Evolutionary conservation across 2,329 filamentous ascomycete genomes (phyloP).

Genomic region (Pyricularia sp.): DNA sequence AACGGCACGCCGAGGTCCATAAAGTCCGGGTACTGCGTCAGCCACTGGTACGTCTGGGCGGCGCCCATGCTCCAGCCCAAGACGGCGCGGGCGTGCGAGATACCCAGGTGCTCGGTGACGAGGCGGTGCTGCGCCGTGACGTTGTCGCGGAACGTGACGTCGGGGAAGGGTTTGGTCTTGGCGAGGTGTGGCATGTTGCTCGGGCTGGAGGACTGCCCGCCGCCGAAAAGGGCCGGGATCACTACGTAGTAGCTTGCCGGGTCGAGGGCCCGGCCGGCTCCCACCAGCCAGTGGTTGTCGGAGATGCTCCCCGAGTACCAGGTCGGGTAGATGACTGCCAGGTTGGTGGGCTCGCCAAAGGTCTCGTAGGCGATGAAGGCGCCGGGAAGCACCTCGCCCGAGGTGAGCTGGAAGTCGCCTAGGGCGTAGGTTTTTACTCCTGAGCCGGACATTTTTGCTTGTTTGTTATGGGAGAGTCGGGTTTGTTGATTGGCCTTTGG

Average conservation of each 20-base stretch:
- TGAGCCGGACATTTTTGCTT: background rate
- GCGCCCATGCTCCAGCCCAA: constrained; percentile 46
- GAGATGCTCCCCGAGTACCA: constrained; percentile 4
- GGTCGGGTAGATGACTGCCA: constrained; percentile 5
- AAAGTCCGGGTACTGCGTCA: constrained; percentile 34
- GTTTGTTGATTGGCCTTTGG: background rate
- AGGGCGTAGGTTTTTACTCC: constrained; percentile 1
- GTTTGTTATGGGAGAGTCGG: background rate
- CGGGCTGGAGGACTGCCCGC: constrained; percentile 39
- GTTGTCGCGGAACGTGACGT: constrained; percentile 34
- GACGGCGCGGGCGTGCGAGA: constrained; percentile 30
- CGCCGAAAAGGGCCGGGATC: constrained; percentile 36
- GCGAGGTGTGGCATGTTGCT: constrained; percentile 26
- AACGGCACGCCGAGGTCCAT: constrained; percentile 31
- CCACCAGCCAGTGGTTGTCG: constrained; percentile 1
- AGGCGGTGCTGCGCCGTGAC: constrained; percentile 35
- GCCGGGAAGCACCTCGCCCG: constrained; percentile 4
- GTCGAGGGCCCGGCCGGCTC: background rate
- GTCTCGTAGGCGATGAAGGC: constrained; percentile 7
- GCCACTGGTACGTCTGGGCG: constrained; percentile 39
- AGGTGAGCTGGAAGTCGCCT: constrained; percentile 3
- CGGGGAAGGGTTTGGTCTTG: constrained; percentile 25
- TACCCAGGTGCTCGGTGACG: constrained; percentile 23
- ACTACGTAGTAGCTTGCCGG: constrained; percentile 30
- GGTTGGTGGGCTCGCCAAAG: constrained; percentile 4